Percentiles rank a stretch among this genome's conserved stretches.
phyloP scores from a whole-genome alignment of 306 rosid species.

The Fragaria vesca region DNA sequence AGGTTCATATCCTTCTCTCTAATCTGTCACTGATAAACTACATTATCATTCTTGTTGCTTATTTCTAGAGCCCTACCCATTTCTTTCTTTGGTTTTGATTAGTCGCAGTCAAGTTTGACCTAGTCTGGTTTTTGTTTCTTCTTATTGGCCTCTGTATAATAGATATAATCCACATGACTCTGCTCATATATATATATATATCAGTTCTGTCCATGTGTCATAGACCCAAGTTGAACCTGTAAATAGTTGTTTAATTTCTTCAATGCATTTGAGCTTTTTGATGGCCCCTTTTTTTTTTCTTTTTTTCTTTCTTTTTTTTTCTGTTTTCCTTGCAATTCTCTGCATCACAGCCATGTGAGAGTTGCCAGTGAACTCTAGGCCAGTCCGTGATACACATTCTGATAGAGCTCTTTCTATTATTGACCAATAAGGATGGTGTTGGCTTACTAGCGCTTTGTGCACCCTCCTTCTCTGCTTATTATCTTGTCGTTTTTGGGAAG shows the following conservation, averaged over 20 bases:
- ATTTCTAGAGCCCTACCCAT: constrained; percentile 3
- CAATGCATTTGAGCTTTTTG: constrained; percentile 46
- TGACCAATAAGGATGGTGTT: constrained; percentile 1
- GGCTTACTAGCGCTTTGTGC: constrained; percentile 14
- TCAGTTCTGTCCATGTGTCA: constrained; percentile 4
- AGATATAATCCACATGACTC: constrained; percentile 7
- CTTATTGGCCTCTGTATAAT: constrained; percentile 8
- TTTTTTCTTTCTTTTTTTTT: too few species aligned
- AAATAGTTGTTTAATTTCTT: constrained; percentile 10
- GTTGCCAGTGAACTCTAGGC: constrained; percentile 25
- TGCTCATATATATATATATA: neutral
- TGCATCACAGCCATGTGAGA: constrained; percentile 41
- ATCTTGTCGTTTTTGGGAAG: constrained; percentile 27
- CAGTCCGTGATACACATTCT: constrained; percentile 58
- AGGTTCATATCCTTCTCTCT: neutral
- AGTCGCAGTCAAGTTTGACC: constrained; percentile 1
- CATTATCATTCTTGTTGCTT: constrained; percentile 10
- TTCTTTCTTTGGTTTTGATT: constrained; percentile 31
- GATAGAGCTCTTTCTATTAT: constrained; percentile 16
- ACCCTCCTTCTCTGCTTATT: neutral
- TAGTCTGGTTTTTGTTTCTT: constrained; percentile 13
- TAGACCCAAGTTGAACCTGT: constrained; percentile 29
- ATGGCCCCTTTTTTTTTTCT: neutral
- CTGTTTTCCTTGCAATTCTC: neutral
- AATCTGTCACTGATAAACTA: neutral